Percentiles rank a stretch among this genome's conserved stretches.
phyloP scores from a whole-genome alignment of 306 rosid species.

The Fagus sylvatica region DNA sequence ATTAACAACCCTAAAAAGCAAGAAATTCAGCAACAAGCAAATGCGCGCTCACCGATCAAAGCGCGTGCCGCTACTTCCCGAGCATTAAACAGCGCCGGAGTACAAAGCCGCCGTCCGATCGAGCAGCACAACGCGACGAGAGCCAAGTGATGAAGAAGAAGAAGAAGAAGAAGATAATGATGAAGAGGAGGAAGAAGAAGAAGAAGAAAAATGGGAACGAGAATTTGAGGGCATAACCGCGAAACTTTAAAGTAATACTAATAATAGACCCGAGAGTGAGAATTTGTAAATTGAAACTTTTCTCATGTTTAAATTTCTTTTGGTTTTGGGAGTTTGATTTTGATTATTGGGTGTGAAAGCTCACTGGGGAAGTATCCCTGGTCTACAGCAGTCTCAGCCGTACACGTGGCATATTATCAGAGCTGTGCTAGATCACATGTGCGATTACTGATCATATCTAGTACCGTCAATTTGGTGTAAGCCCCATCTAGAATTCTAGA shows the following conservation, averaged over 20 bases:
- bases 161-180: background rate
- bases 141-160: background rate
- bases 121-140: constrained; percentile 5
- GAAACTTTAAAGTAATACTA: constrained; percentile 64
- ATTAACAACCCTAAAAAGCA: constrained; percentile 10
- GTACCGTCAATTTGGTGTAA: too few relatives aligned
- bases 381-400: background rate
- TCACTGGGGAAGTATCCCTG: background rate
- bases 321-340: background rate
- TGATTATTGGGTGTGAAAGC: background rate
- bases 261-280: background rate
- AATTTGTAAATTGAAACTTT: background rate
- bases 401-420: background rate
- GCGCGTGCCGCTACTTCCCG: background rate
- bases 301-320: background rate
- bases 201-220: constrained; percentile 22
- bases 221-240: constrained; percentile 74
- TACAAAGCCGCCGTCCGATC: constrained; percentile 21
- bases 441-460: too few relatives aligned
- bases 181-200: constrained; percentile 18
- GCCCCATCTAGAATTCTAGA: too few relatives aligned
- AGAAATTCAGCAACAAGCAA: constrained; percentile 24
- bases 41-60: constrained; percentile 42
- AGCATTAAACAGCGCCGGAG: constrained; percentile 17
- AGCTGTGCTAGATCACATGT: too few relatives aligned